These are phyloP conservation scores for Schizochytrium sp. DNA, from an alignment of 108 stramenopile genomes.

Conservation along the genomic window DNA sequence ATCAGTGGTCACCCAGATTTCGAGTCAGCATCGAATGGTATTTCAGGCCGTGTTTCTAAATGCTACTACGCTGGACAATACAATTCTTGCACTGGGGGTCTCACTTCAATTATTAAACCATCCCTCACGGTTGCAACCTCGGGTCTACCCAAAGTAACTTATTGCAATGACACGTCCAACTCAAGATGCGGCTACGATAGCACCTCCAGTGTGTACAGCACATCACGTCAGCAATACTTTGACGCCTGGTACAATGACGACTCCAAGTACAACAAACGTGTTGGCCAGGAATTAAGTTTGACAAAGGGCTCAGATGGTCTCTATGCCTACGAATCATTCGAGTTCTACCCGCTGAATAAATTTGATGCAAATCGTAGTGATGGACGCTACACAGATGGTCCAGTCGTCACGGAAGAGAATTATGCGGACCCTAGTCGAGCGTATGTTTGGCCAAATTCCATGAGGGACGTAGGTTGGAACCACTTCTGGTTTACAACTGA, in stretches of 20 bases:
- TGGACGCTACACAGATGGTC: slow-evolving; percentile 13
- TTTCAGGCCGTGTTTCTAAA: neutral
- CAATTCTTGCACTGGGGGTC: no score
- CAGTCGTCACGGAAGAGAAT: neutral
- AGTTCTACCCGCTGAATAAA: neutral
- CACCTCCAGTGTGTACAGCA: neutral
- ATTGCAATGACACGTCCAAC: slow-evolving; percentile 6
- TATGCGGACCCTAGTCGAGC: neutral
- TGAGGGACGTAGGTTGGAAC: neutral
- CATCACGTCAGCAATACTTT: neutral
- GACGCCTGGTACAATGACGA: slow-evolving; percentile 49
- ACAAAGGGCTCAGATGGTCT: neutral
- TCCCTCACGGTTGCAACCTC: neutral
- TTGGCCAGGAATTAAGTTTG: neutral
- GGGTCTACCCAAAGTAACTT: slow-evolving; percentile 2
- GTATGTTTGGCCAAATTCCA: slow-evolving; percentile 11
- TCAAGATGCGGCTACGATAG: neutral
- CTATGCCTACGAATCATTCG: neutral
- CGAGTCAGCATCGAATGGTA: neutral
- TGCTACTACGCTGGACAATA: neutral
- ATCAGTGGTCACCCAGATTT: slow-evolving; percentile 26
- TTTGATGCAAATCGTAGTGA: neutral
- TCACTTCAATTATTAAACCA: neutral
- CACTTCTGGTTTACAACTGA: slow-evolving; percentile 48
- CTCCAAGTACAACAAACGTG: slow-evolving; percentile 31